Evolutionary conservation across 331 rosid genomes (phyloP).

Genomic region (Telfairia occidentalis): DNA sequence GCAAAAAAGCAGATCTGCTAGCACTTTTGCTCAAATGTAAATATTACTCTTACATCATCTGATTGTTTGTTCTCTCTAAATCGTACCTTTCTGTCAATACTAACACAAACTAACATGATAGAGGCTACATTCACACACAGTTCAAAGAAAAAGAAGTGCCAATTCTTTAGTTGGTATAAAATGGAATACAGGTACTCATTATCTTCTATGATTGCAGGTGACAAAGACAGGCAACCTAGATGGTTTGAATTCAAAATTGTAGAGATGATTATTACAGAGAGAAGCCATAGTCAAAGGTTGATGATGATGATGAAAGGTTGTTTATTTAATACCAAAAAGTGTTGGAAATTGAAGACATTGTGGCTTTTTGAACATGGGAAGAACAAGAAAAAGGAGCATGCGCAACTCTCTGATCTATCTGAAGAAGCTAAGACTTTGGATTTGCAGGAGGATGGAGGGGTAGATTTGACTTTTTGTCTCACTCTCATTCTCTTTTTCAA

Average conservation of each 20-base stretch:
- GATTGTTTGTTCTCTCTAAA: background rate
- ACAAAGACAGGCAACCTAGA: background rate
- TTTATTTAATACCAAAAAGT: background rate
- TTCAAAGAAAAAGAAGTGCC: background rate
- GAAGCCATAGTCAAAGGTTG: constrained; percentile 7
- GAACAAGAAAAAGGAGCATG: constrained; percentile 1
- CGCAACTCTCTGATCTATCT: background rate
- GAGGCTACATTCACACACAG: background rate
- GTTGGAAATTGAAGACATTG: background rate
- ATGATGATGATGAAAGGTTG: background rate
- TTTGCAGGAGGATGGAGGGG: background rate
- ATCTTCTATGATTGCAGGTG: background rate
- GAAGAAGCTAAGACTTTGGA: background rate
- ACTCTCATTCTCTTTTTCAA: background rate
- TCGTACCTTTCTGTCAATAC: background rate
- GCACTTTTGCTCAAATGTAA: background rate
- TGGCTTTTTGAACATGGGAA: constrained; percentile 13
- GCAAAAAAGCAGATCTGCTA: too few relatives aligned
- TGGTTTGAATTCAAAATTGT: background rate
- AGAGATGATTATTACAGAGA: background rate
- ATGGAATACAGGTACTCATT: background rate
- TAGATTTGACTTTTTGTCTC: constrained; percentile 7
- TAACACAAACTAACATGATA: background rate
- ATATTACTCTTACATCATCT: background rate
- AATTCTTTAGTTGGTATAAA: background rate